Conservation (phyloP, 2,329 filamentous ascomycete genomes). For the Scedosporium dehoogii region DNA sequence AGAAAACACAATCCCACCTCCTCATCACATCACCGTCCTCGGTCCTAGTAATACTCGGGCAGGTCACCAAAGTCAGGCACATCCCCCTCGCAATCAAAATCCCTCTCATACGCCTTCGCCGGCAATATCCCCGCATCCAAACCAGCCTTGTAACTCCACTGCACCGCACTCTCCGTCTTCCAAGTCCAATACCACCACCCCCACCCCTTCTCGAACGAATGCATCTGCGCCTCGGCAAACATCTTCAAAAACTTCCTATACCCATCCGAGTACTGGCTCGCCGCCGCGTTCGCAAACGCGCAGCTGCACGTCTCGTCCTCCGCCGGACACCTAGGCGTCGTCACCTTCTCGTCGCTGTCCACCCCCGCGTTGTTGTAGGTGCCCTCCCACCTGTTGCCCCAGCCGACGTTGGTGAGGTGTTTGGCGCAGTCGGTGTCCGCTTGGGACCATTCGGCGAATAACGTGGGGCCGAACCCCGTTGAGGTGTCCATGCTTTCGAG, state of each 20-base stretch:
- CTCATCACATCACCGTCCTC: too few species aligned
- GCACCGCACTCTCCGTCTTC: constrained; percentile 60
- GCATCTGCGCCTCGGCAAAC: constrained; percentile 69
- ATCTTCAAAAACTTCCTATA: constrained; percentile 62
- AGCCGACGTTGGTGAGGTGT: constrained; percentile 59
- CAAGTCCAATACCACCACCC: constrained; percentile 83
- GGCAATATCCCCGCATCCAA: constrained; percentile 53
- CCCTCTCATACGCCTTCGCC: constrained; percentile 39
- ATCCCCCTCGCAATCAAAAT: constrained; percentile 34
- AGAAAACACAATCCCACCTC: too few species aligned
- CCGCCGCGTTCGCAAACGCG: constrained; percentile 46
- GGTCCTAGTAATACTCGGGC: constrained; percentile 3
- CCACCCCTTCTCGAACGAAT: constrained; percentile 61
- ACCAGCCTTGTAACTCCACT: constrained; percentile 64
- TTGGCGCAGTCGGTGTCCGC: constrained; percentile 57
- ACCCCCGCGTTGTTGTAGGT: constrained; percentile 45
- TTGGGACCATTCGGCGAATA: constrained; percentile 70
- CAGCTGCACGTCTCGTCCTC: constrained; percentile 45
- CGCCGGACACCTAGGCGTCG: constrained; percentile 51
- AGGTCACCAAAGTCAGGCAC: constrained; percentile 20
- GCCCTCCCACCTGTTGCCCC: constrained; percentile 63
- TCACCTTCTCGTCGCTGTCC: constrained; percentile 52
- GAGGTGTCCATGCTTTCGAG: constrained; percentile 39
- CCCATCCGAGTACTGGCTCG: constrained; percentile 40
- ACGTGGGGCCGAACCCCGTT: constrained; percentile 53